Conservation (phyloP, 495 filamentous ascomycete genomes). For the Xeromyces bisporus region DNA sequence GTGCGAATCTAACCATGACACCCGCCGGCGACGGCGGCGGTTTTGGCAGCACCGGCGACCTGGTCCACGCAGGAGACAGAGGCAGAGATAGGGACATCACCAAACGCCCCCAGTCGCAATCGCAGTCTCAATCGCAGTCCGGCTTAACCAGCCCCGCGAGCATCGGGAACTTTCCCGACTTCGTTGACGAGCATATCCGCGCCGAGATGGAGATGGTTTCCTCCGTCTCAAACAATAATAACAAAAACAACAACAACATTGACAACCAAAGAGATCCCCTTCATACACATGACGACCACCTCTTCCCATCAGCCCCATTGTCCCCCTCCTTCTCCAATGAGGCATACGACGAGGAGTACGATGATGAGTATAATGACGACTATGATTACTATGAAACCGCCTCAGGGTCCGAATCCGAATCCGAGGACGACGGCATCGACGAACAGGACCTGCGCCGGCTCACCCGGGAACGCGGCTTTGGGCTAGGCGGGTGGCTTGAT, state of each 20-base stretch:
- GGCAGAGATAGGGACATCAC: no score
- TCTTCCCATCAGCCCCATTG: slow-evolving; percentile 1
- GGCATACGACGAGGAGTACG: neutral
- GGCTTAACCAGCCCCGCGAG: slow-evolving; percentile 3
- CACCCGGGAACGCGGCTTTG: slow-evolving; percentile 40
- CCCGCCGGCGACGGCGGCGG: slow-evolving; percentile 1
- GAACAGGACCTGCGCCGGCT: slow-evolving; percentile 28
- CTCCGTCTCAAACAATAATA: no score
- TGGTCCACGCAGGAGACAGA: no score
- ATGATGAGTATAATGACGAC: neutral
- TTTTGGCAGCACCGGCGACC: neutral
- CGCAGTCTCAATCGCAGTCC: neutral
- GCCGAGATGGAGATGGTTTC: slow-evolving; percentile 26
- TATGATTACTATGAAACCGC: neutral
- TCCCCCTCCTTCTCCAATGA: no score
- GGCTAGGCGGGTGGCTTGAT: slow-evolving; percentile 62
- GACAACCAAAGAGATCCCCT: slow-evolving; percentile 7
- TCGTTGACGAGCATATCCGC: slow-evolving; percentile 28
- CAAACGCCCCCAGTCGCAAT: no score
- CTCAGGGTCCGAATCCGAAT: slow-evolving; percentile 5
- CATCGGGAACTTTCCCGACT: slow-evolving; percentile 15
- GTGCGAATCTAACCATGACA: slow-evolving; percentile 24
- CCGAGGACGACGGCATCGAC: slow-evolving; percentile 25
- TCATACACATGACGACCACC: slow-evolving; percentile 4
- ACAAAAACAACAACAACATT: no score